phyloP scores from a whole-genome alignment of 1,284 basidiomycete species.

The Calocybe gambosa region DNA sequence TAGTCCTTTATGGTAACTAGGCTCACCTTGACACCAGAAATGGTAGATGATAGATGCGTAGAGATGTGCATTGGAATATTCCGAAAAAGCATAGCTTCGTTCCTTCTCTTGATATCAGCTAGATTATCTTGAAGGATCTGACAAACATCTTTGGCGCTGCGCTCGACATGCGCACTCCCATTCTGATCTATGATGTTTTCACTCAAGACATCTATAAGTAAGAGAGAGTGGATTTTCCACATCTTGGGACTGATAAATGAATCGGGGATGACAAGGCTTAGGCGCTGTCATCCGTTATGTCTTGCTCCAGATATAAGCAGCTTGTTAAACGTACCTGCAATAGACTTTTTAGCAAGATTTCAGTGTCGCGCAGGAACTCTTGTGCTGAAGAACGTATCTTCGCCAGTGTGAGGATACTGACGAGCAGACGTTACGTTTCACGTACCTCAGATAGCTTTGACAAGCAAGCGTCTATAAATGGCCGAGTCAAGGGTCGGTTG shows the following conservation, averaged over 20 bases:
- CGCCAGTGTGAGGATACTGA: background rate
- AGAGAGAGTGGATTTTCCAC: constrained; percentile 48
- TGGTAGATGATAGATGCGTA: constrained; percentile 53
- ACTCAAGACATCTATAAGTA: constrained; percentile 42
- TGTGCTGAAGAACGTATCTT: constrained; percentile 51
- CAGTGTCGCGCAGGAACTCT: constrained; percentile 53
- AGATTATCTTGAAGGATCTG: constrained; percentile 44
- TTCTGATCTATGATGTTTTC: constrained; percentile 29
- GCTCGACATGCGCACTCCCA: constrained; percentile 31
- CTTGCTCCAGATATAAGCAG: background rate
- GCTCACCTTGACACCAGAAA: constrained; percentile 68
- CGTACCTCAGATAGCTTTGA: constrained; percentile 64
- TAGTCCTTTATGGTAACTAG: constrained; percentile 6
- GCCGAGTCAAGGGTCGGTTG: constrained; percentile 57
- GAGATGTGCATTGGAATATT: constrained; percentile 56
- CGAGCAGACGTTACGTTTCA: background rate
- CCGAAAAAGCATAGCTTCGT: constrained; percentile 73
- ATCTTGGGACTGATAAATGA: constrained; percentile 68
- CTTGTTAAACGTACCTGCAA: constrained; percentile 42
- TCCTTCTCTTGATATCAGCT: constrained; percentile 58
- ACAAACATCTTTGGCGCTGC: constrained; percentile 36
- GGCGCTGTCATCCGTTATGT: constrained; percentile 36
- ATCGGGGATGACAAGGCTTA: constrained; percentile 61
- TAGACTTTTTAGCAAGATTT: constrained; percentile 45
- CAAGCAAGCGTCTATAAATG: constrained; percentile 64